phyloP scores from a whole-genome alignment of 345 rosid genomes.

The Kandelia obovata region DNA sequence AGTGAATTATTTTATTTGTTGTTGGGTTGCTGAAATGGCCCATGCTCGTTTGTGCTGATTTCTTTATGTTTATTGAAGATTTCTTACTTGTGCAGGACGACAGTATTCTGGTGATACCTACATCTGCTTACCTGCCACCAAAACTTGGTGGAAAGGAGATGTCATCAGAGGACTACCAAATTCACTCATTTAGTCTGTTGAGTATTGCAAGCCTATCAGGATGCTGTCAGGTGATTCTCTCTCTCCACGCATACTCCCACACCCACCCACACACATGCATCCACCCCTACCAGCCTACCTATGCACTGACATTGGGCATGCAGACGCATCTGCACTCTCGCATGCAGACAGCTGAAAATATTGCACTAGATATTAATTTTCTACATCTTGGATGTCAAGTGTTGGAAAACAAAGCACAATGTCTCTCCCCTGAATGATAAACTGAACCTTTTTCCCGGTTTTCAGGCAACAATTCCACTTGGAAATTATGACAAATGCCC shows the following conservation, averaged over 20 bases:
- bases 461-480: slow-evolving; percentile 70
- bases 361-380: too few species aligned
- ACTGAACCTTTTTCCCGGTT: slow-evolving; percentile 11
- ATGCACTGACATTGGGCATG: too few species aligned
- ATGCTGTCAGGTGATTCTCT: slow-evolving; percentile 80
- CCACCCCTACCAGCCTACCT: too few species aligned
- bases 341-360: too few species aligned
- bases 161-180: slow-evolving; percentile 64
- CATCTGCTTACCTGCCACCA: slow-evolving; percentile 71
- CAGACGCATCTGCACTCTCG: too few species aligned
- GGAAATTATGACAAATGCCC: slow-evolving; percentile 71
- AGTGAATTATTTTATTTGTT: too few species aligned
- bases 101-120: slow-evolving; percentile 82
- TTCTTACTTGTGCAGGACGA: slow-evolving; percentile 55
- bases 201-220: slow-evolving; percentile 93
- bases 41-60: too few species aligned
- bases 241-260: background rate
- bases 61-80: background rate
- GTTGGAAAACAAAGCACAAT: too few species aligned
- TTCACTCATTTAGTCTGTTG: slow-evolving; percentile 49
- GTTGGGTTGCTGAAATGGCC: too few species aligned
- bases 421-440: too few species aligned
- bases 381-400: too few species aligned
- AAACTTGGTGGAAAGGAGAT: slow-evolving; percentile 82
- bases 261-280: too few species aligned